phyloP scores from a whole-genome alignment of 2,329 filamentous ascomycete genomes.

The Albifimbria verrucaria region DNA sequence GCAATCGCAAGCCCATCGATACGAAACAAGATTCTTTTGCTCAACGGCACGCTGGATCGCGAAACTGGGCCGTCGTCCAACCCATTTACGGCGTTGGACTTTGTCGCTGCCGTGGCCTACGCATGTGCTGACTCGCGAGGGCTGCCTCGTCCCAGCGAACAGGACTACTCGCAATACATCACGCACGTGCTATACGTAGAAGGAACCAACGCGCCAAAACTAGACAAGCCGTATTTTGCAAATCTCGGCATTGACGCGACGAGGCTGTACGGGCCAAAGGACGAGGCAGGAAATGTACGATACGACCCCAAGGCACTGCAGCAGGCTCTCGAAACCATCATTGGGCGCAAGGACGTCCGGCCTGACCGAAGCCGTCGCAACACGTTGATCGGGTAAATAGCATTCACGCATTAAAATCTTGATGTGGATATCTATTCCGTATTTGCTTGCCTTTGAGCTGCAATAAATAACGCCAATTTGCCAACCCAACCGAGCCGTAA shows the following conservation, averaged over 20 bases:
- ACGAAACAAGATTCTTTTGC: slow-evolving; percentile 73
- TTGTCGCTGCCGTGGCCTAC: slow-evolving; percentile 73
- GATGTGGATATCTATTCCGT: too few species aligned
- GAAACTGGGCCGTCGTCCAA: slow-evolving; percentile 71
- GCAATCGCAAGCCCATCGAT: slow-evolving; percentile 43
- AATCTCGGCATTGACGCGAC: slow-evolving; percentile 73
- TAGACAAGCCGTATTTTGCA: slow-evolving; percentile 63
- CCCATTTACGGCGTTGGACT: slow-evolving; percentile 74
- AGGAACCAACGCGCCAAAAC: slow-evolving; percentile 62
- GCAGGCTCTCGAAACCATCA: slow-evolving; percentile 72
- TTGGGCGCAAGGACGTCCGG: slow-evolving; percentile 53
- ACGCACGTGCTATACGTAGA: slow-evolving; percentile 83
- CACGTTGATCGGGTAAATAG: slow-evolving; percentile 33
- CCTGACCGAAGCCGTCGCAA: slow-evolving; percentile 41
- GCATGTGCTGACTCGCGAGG: slow-evolving; percentile 69
- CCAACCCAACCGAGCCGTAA: too few species aligned
- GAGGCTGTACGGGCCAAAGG: slow-evolving; percentile 68
- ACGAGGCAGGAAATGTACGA: slow-evolving; percentile 42
- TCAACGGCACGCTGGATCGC: slow-evolving; percentile 81
- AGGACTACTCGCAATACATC: slow-evolving; percentile 65
- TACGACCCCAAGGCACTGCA: slow-evolving; percentile 76
- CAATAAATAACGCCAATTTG: too few species aligned
- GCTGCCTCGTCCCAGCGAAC: slow-evolving; percentile 29
- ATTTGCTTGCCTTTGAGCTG: too few species aligned
- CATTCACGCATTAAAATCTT: background rate